Evolutionary conservation across 441 rosid species (phyloP).

Genomic region (Pelargonium exstipulatum): DNA sequence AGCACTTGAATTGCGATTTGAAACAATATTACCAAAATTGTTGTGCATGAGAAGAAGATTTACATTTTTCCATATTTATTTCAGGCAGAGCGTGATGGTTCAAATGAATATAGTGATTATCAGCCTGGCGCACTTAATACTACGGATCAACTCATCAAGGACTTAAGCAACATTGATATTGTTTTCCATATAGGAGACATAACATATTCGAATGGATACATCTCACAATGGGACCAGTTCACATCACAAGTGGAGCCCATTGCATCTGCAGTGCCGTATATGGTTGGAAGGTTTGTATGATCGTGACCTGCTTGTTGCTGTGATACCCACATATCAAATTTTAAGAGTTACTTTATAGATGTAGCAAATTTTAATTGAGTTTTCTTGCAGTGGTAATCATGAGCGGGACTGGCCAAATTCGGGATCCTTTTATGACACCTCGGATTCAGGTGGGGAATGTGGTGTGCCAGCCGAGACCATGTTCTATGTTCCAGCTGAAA

Average conservation of each 20-base stretch:
- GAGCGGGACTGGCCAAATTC: conserved; percentile 86
- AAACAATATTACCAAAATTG: background rate
- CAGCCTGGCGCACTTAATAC: conserved; percentile 93
- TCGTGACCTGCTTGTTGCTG: conserved; percentile 3
- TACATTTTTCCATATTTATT: conserved; percentile 15
- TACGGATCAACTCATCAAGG: conserved; percentile 71
- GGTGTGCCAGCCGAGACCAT: conserved; percentile 87
- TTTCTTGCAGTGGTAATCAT: conserved; percentile 67
- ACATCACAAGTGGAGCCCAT: conserved; percentile 88
- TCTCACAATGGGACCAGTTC: conserved; percentile 98
- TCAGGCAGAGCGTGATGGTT: conserved; percentile 92
- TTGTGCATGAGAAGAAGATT: background rate
- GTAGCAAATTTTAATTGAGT: conserved; percentile 11
- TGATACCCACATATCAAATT: conserved; percentile 12
- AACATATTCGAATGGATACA: conserved; percentile 74
- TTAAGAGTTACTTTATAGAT: conserved; percentile 4
- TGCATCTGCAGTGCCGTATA: conserved; percentile 69
- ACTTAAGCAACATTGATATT: conserved; percentile 56
- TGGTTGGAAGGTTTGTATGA: conserved; percentile 63
- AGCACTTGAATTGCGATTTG: background rate
- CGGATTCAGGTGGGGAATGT: conserved; percentile 92
- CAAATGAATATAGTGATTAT: conserved; percentile 74
- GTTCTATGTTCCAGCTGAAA: conserved; percentile 82
- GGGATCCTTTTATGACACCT: conserved; percentile 61
- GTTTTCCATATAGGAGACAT: conserved; percentile 89